Percentiles rank a stretch among this genome's conserved stretches.
These are phyloP conservation scores for Cutaneotrichosporon cutaneum DNA, from an alignment of 1,284 basidiomycete species.

Conservation along the genomic window DNA sequence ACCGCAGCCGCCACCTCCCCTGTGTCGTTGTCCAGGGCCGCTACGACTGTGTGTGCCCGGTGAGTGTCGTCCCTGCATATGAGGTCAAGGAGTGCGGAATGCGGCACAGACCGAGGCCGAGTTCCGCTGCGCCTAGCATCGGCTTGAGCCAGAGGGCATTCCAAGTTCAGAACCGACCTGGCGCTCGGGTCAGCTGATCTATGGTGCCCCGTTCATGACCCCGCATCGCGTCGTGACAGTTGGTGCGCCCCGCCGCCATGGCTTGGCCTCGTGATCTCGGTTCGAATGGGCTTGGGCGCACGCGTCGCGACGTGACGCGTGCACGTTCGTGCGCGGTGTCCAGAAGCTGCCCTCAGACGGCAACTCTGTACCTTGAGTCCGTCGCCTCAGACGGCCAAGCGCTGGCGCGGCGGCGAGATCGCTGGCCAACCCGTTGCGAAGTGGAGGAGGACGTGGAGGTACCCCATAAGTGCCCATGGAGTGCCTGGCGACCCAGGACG, in stretches of 20 bases:
- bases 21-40: constrained; percentile 80
- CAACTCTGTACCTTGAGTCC: too few species aligned
- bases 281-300: neutral
- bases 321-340: neutral
- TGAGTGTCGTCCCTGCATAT: constrained; percentile 26
- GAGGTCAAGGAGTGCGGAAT: neutral
- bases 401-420: neutral
- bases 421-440: neutral
- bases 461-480: too few species aligned
- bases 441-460: too few species aligned
- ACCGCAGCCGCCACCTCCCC: constrained; percentile 75
- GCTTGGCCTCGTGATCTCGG: neutral
- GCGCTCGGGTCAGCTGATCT: neutral
- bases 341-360: neutral
- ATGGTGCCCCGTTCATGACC: neutral
- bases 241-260: neutral
- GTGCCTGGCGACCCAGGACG: neutral
- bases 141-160: too few species aligned
- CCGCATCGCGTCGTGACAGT: too few species aligned
- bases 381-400: neutral
- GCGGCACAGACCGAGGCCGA: too few species aligned
- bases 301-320: neutral
- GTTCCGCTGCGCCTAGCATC: too few species aligned
- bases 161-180: too few species aligned
- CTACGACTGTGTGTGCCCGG: constrained; percentile 56